phyloP scores from a whole-genome alignment of 1,284 basidiomycete genomes.

The Ceratobasidium sp. region DNA sequence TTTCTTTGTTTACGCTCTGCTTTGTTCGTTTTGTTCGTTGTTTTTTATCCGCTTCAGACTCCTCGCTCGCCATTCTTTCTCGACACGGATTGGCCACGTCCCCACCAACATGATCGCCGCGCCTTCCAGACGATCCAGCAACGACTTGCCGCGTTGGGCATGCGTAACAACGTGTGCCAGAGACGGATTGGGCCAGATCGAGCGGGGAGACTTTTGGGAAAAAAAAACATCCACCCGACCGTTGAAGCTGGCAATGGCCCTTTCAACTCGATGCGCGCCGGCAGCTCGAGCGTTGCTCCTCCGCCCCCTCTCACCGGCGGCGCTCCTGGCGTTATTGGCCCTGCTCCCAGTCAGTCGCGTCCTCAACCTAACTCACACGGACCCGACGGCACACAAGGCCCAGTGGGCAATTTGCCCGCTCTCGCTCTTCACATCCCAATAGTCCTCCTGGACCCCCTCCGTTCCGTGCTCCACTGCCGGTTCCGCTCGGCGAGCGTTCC shows the following conservation, averaged over 20 bases:
- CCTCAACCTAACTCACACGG: conserved; percentile 51
- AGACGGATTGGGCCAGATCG: no score
- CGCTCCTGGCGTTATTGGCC: conserved; percentile 21
- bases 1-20: no score
- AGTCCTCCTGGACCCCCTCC: conserved; percentile 56
- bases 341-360: conserved; percentile 21
- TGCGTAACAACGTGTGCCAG: no score
- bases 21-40: no score
- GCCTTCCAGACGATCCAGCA: no score
- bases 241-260: conserved; percentile 71
- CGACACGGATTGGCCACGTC: conserved; percentile 63
- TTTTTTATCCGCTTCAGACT: no score
- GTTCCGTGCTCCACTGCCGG: conserved; percentile 59
- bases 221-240: conserved; percentile 91
- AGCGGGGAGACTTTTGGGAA: no score
- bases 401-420: conserved; percentile 64
- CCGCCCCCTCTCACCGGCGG: conserved; percentile 39
- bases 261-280: conserved; percentile 46
- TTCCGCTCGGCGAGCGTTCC: conserved; percentile 79
- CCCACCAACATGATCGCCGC: no score
- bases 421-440: conserved; percentile 80
- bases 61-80: no score
- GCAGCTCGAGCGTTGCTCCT: conserved; percentile 21
- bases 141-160: no score
- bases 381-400: conserved; percentile 77